Percentiles rank a stretch among this genome's conserved stretches.
Evolutionary conservation across 139 green algal species (phyloP).

Genomic region (Desmodesmus armatus): DNA sequence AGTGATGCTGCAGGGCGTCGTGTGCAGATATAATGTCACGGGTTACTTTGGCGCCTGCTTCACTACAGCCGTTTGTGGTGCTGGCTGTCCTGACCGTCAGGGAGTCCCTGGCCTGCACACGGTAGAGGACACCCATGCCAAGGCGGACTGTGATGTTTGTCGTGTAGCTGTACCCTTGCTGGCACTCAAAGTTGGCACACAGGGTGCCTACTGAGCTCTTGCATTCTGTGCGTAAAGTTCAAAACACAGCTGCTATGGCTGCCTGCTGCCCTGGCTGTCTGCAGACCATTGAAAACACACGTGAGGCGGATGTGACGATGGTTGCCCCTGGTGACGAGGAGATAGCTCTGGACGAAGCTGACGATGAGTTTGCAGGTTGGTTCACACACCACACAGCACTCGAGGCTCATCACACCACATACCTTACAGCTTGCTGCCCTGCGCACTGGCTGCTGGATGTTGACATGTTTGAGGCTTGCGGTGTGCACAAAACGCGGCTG

Average conservation of each 20-base stretch:
- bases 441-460: not conserved
- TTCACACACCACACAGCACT: too few relatives aligned
- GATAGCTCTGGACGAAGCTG: conserved; percentile 79
- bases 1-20: too few relatives aligned
- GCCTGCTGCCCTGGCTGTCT: not conserved
- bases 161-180: not conserved
- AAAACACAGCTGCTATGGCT: not conserved
- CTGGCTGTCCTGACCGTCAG: too few relatives aligned
- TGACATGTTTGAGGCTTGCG: not conserved
- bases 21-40: too few relatives aligned
- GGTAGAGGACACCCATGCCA: too few relatives aligned
- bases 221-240: not conserved
- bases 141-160: not conserved
- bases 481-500: too few relatives aligned
- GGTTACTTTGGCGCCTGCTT: too few relatives aligned
- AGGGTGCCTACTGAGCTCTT: not conserved
- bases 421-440: not conserved
- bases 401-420: too few relatives aligned
- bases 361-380: conserved; percentile 92
- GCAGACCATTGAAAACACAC: conserved; percentile 91
- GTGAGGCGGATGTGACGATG: conserved; percentile 88
- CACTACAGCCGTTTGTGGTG: too few relatives aligned
- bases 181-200: not conserved
- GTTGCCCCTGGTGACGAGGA: conserved; percentile 84
- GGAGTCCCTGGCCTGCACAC: too few relatives aligned